phyloP scores from a whole-genome alignment of 331 rosid genomes.

The Quercus phellos region DNA sequence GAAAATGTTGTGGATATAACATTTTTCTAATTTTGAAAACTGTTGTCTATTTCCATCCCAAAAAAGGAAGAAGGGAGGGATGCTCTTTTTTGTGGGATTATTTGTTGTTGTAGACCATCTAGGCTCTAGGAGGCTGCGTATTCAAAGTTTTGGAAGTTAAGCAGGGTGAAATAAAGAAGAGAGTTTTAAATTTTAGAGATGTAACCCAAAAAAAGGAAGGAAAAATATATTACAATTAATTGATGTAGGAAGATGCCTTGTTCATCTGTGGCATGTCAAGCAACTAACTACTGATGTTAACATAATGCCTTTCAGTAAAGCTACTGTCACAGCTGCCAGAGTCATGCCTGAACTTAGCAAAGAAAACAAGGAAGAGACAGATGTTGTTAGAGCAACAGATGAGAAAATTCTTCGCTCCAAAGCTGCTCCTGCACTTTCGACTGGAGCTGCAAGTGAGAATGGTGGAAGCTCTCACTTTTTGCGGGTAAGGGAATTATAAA shows the following conservation, averaged over 20 bases:
- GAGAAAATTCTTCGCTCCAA: slow-evolving; percentile 36
- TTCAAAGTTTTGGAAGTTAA: neutral
- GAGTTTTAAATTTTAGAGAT: too few relatives aligned
- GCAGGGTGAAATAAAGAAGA: too few relatives aligned
- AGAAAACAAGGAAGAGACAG: slow-evolving; percentile 48
- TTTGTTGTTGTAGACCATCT: neutral
- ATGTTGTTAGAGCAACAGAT: slow-evolving; percentile 31
- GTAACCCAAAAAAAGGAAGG: too few relatives aligned
- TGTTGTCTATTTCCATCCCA: neutral
- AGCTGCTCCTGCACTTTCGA: slow-evolving; percentile 52
- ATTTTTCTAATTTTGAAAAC: neutral
- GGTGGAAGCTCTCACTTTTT: slow-evolving; percentile 53
- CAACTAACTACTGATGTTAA: slow-evolving; percentile 11
- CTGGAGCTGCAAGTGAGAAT: slow-evolving; percentile 59
- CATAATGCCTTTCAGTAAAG: slow-evolving; percentile 40
- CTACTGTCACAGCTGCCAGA: slow-evolving; percentile 41
- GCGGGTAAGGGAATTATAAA: slow-evolving; percentile 43
- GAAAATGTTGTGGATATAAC: too few relatives aligned
- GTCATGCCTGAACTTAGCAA: slow-evolving; percentile 40
- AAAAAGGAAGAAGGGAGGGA: neutral
- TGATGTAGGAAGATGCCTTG: neutral
- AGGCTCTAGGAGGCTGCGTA: neutral
- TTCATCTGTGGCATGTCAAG: neutral
- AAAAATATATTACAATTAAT: neutral
- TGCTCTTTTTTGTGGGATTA: neutral